Evolutionary conservation across 805 yeast species (phyloP), one percentile per base, ranked within the genome.

Genomic region (Wickerhamomyces kurtzmanii): DNA sequence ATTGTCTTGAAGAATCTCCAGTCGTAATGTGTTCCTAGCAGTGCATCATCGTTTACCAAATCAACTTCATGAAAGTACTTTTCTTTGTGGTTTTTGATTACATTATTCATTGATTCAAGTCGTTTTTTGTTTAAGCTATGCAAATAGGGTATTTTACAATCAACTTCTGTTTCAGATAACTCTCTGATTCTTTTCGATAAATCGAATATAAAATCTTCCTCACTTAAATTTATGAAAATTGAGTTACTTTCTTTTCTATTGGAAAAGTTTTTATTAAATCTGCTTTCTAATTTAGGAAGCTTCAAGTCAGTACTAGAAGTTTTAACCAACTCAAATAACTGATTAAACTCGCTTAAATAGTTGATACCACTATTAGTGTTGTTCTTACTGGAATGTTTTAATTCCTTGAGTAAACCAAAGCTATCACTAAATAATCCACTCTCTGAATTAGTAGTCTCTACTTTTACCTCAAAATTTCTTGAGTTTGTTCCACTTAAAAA

Each of bases 1-100:
- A 56, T 48, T 47, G 71, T 74, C 37, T 60, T 59, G 53, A 71
- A 71, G 32, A 71, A 71, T 27, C 77, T 47, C 65, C 67, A 68
- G 42, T 71, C 78, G 37, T 68, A 70, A 45, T 71, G 77, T 0
- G 33, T 23, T 8, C 39, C 39, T 6, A 13, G 18, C 4, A 17
- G 7, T 2, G 22, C 17, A 13, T 15, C 15, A 8, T 22, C 28
- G 8, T 33, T 19, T 8, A 23, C 15, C 12, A 33, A 12, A 11
- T 15, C 14, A 12, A 33, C 34, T 21, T 33, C 37, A 15, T 25
- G 8, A 12, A 31, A 31, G 13, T 20, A 31, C 11, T 33, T 33
- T 8, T n/a, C 9, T 2, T 9, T 3, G 8, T 15, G 12, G n/a
- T 12, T 10, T 15, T 19, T 15, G 3, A 14, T 15, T 10, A 15